Percentiles rank a stretch among this genome's conserved stretches.
These are phyloP conservation scores for Phytophthora citrophthora DNA, from an alignment of 352 stramenopile genomes.

Conservation along the genomic window DNA sequence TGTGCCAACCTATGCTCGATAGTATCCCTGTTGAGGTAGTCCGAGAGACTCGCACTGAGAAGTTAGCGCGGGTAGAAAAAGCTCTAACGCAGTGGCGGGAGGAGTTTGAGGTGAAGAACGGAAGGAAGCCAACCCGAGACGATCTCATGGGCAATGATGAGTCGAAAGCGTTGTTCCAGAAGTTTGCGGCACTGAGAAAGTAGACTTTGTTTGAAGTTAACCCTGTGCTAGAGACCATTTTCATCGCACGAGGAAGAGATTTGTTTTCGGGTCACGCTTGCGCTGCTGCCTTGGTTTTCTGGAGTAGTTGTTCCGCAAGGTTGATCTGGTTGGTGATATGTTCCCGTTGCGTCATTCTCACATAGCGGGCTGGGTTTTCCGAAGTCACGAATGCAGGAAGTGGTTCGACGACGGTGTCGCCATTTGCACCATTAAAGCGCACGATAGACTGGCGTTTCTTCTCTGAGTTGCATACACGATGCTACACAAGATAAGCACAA, in stretches of 20 bases:
- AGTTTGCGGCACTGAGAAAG: slow-evolving; percentile 78
- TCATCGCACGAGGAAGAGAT: neutral
- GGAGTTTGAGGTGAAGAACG: slow-evolving; percentile 58
- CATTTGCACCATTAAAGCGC: slow-evolving; percentile 81
- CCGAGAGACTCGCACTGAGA: slow-evolving; percentile 64
- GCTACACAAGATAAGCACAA: slow-evolving; percentile 41
- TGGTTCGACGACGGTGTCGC: slow-evolving; percentile 72
- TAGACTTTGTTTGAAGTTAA: slow-evolving; percentile 23
- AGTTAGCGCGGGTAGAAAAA: slow-evolving; percentile 61
- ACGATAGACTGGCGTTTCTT: slow-evolving; percentile 85
- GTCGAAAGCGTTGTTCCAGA: slow-evolving; percentile 68
- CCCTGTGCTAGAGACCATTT: slow-evolving; percentile 7
- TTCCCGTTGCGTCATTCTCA: slow-evolving; percentile 69
- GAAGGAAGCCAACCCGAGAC: slow-evolving; percentile 59
- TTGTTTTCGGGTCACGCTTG: slow-evolving; percentile 27
- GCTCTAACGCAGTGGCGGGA: slow-evolving; percentile 72
- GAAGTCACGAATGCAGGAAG: slow-evolving; percentile 64
- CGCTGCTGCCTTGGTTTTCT: slow-evolving; percentile 61
- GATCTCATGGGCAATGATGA: slow-evolving; percentile 70
- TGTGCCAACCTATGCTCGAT: slow-evolving; percentile 85
- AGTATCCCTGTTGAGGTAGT: slow-evolving; percentile 50
- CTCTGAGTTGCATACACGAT: slow-evolving; percentile 78
- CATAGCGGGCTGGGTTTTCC: slow-evolving; percentile 60
- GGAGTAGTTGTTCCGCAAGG: slow-evolving; percentile 60
- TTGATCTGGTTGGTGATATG: slow-evolving; percentile 61